Evolutionary conservation across 108 stramenopile genomes (phyloP).

Genomic region (Skeletonema menzelii): DNA sequence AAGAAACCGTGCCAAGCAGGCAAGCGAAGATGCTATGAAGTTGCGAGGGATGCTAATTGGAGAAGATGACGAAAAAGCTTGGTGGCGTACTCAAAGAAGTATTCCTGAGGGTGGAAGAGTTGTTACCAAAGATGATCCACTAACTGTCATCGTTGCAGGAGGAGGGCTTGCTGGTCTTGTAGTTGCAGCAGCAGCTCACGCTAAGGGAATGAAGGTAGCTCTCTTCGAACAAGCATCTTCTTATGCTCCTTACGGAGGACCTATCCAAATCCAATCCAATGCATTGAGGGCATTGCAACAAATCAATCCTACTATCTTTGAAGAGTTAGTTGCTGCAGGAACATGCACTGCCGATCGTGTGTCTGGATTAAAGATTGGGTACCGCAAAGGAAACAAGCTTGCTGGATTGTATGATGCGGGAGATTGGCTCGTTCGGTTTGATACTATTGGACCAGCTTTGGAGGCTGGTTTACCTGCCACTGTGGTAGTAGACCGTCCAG

Average conservation of each 20-base stretch:
- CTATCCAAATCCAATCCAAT: slow-evolving; percentile 97
- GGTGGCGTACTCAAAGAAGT: slow-evolving; percentile 62
- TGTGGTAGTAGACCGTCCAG: slow-evolving; percentile 95
- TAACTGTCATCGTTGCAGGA: slow-evolving; percentile 80
- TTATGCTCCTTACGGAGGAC: slow-evolving; percentile 95
- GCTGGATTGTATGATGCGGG: slow-evolving; percentile 82
- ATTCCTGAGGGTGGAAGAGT: slow-evolving; percentile 58
- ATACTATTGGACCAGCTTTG: slow-evolving; percentile 92
- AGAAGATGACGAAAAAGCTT: slow-evolving; percentile 59
- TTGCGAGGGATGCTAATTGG: slow-evolving; percentile 54
- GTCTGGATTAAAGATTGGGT: slow-evolving; percentile 89
- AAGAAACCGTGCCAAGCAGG: slow-evolving; percentile 60
- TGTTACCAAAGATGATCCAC: slow-evolving; percentile 72
- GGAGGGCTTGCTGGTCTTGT: slow-evolving; percentile 90
- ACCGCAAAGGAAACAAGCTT: slow-evolving; percentile 82
- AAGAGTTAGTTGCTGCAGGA: slow-evolving; percentile 80
- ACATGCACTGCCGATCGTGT: slow-evolving; percentile 91
- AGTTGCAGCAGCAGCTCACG: slow-evolving; percentile 86
- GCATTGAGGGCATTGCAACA: slow-evolving; percentile 91
- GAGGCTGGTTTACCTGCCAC: slow-evolving; percentile 91
- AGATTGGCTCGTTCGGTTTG: slow-evolving; percentile 94
- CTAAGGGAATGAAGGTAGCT: slow-evolving; percentile 91
- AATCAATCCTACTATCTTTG: slow-evolving; percentile 78
- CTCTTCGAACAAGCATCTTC: slow-evolving; percentile 89
- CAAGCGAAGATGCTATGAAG: slow-evolving; percentile 71